phyloP scores from a whole-genome alignment of 768 basidiomycete species.

The Dentipellis sp. region DNA sequence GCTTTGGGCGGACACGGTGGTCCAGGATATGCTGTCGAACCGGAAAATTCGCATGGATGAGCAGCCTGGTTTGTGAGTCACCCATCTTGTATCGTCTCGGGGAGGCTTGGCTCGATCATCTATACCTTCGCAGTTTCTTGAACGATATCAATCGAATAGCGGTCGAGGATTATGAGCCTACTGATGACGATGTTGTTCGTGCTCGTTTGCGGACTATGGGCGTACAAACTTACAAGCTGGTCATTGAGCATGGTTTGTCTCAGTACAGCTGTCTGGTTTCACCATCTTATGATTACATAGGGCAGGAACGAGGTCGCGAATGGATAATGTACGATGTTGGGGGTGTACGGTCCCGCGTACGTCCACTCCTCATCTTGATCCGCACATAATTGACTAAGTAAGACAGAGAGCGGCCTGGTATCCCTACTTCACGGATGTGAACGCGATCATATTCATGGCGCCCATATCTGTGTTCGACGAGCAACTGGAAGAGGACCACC shows the following conservation, averaged over 20 bases:
- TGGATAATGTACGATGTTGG: constrained; percentile 68
- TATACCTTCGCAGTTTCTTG: constrained; percentile 45
- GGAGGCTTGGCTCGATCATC: neutral
- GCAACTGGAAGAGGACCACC: constrained; percentile 57
- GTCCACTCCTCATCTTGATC: constrained; percentile 13
- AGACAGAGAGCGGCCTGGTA: constrained; percentile 57
- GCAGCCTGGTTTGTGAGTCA: constrained; percentile 58
- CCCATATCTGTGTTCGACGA: constrained; percentile 65
- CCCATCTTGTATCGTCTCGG: neutral
- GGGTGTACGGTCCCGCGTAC: constrained; percentile 43
- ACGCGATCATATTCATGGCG: constrained; percentile 75
- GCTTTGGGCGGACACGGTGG: constrained; percentile 53
- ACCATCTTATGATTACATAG: neutral
- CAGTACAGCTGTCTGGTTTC: neutral
- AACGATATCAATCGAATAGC: constrained; percentile 61
- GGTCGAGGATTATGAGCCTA: constrained; percentile 44
- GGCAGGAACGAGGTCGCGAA: constrained; percentile 31
- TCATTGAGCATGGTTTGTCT: constrained; percentile 42
- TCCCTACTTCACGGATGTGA: constrained; percentile 71
- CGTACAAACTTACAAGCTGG: constrained; percentile 61
- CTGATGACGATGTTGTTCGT: constrained; percentile 67
- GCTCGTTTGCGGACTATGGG: constrained; percentile 68
- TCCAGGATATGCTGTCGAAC: constrained; percentile 42
- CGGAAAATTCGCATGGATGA: constrained; percentile 45
- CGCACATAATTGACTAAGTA: neutral